A percentile compares a stretch with the other conserved stretches of the same genome.
Evolutionary conservation across 129 eudicot species (phyloP).

Genomic region (Helianthus annuus): HanXRQr2.0-SUNRISE NC_035440.2:110426651-110427150

Average conservation of each 20-base stretch:
- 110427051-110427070: background rate
- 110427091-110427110: constrained; percentile 22
- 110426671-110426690: no score
- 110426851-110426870: background rate
- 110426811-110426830: no score
- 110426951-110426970: constrained; percentile 65
- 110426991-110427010: constrained; percentile 51
- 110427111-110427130: background rate
- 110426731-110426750: no score
- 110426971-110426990: constrained; percentile 72
- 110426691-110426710: no score
- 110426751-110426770: no score
- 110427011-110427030: constrained; percentile 49
- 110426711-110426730: no score
- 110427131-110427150: constrained; percentile 41
- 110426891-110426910: constrained; percentile 21
- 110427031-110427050: constrained; percentile 24
- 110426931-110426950: constrained; percentile 62
- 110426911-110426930: constrained; percentile 41
- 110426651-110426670: no score
- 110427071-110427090: background rate
- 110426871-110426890: background rate
- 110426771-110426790: no score
- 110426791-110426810: no score
- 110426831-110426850: background rate